Conservation (phyloP, 176 grass and related monocot genomes). For the Dactylis glomerata region DNA sequence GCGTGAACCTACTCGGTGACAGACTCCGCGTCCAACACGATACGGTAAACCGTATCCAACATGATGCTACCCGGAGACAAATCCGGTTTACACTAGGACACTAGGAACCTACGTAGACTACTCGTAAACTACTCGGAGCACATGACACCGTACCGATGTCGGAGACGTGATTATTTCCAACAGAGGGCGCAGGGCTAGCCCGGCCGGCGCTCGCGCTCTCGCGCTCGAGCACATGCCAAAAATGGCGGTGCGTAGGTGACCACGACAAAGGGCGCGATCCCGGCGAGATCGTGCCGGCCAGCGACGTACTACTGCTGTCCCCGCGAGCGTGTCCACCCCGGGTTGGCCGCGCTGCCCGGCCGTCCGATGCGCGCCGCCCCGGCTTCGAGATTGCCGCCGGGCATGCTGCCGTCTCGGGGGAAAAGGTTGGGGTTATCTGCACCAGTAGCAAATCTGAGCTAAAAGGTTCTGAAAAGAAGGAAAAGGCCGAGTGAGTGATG, state of each 20-base stretch:
- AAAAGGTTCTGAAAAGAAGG: slow-evolving; percentile 14
- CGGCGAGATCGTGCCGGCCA: slow-evolving; percentile 38
- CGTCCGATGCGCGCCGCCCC: slow-evolving; percentile 12
- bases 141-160: too few relatives aligned
- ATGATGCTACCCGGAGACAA: too few relatives aligned
- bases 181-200: background rate
- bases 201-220: too few relatives aligned
- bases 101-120: too few relatives aligned
- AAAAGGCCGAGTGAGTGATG: background rate
- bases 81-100: too few relatives aligned
- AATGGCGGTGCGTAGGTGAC: slow-evolving; percentile 36
- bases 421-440: background rate
- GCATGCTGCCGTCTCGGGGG: too few relatives aligned
- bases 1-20: too few relatives aligned
- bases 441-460: background rate
- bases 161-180: too few relatives aligned
- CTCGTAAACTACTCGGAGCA: too few relatives aligned
- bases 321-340: slow-evolving; percentile 26
- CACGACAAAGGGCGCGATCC: slow-evolving; percentile 4
- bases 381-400: background rate
- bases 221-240: slow-evolving; percentile 23
- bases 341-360: background rate
- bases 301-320: slow-evolving; percentile 17
- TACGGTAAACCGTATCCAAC: too few relatives aligned
- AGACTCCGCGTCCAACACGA: too few relatives aligned